Evolutionary conservation across 805 yeast species (phyloP).

Genomic region (Schizosaccharomyces japonicus): DNA sequence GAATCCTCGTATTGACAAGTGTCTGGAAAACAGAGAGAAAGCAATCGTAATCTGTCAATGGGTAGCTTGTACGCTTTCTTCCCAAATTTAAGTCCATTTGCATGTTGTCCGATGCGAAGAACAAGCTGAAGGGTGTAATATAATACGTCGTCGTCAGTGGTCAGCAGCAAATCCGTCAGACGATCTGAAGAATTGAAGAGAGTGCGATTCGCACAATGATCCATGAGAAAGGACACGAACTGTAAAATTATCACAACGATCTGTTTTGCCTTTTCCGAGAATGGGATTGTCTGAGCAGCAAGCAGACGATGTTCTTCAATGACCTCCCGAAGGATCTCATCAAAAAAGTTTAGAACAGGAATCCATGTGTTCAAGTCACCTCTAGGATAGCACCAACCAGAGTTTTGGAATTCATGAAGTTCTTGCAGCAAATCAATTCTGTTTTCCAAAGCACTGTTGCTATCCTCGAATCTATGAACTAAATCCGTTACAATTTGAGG

Average conservation of each 20-base stretch:
- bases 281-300: slow-evolving; percentile 21
- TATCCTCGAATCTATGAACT: no score
- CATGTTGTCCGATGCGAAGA: background rate
- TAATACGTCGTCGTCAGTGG: background rate
- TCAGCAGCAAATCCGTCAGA: background rate
- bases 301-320: slow-evolving; percentile 32
- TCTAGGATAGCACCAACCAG: slow-evolving; percentile 44
- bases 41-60: no score
- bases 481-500: no score
- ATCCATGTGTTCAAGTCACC: slow-evolving; percentile 59
- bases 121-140: background rate
- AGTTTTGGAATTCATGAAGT: no score
- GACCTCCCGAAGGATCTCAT: slow-evolving; percentile 32
- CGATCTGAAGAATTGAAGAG: slow-evolving; percentile 39
- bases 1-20: no score
- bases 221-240: slow-evolving; percentile 40
- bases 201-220: slow-evolving; percentile 42
- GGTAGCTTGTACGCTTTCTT: no score
- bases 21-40: no score
- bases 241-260: slow-evolving; percentile 29
- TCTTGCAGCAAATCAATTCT: no score
- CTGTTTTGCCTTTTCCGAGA: slow-evolving; percentile 24
- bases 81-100: no score
- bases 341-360: slow-evolving; percentile 50
- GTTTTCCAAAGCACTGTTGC: no score